Percentiles rank a stretch among this genome's conserved stretches.
These are phyloP conservation scores for Rosa chinensis DNA, from an alignment of 306 rosid species.

Conservation along the genomic window DNA sequence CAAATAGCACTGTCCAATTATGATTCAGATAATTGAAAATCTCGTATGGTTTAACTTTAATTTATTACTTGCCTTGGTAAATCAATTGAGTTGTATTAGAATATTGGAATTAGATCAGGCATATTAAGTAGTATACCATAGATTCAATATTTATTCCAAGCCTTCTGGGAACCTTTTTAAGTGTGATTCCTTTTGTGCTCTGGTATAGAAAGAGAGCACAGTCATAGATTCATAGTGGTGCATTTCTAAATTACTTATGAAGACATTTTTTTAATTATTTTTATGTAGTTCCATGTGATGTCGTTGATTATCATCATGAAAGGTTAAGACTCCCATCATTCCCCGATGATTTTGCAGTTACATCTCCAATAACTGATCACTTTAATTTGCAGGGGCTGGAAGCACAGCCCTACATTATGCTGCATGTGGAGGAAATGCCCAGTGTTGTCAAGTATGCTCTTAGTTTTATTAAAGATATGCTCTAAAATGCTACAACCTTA, in stretches of 20 bases:
- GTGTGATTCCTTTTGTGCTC: not conserved
- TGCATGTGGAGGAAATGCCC: conserved; percentile 96
- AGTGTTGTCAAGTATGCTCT: conserved; percentile 79
- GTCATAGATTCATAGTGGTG: not conserved
- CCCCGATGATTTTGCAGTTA: conserved; percentile 1
- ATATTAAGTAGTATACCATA: not conserved
- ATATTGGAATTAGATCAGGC: not conserved
- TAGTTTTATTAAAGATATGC: conserved; percentile 7
- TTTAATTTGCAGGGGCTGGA: conserved; percentile 67
- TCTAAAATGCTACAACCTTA: conserved; percentile 9
- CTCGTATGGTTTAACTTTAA: not conserved
- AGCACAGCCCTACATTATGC: conserved; percentile 98
- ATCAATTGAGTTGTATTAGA: not conserved
- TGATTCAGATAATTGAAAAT: not conserved
- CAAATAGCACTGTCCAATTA: not conserved
- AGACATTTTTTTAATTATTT: not conserved
- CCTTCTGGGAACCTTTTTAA: not conserved
- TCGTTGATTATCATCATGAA: not conserved
- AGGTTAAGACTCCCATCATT: not conserved
- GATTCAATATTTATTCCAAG: not conserved
- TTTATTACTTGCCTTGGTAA: not conserved
- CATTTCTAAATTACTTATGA: not conserved
- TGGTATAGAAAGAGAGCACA: not conserved
- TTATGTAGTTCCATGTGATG: not conserved
- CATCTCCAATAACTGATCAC: conserved; percentile 17